Percentiles rank a stretch among this genome's conserved stretches.
Evolutionary conservation across 1,284 basidiomycete genomes (phyloP).

Genomic region (Pseudozyma pruni): DNA sequence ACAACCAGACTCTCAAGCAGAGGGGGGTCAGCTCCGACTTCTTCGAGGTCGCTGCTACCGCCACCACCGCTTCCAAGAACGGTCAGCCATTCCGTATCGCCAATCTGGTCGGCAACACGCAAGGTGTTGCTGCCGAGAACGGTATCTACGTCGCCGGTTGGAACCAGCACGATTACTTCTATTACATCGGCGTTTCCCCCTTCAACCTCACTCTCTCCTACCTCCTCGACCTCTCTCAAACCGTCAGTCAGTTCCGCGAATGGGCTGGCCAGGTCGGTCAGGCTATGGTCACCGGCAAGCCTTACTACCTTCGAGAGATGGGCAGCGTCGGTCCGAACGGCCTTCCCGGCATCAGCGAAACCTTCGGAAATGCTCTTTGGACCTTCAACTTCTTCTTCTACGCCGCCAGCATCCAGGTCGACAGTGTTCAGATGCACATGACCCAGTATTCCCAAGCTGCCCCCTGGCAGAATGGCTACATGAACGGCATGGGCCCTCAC

Average conservation of each 20-base stretch:
- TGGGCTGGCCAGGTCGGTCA: constrained; percentile 49
- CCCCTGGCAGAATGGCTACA: constrained; percentile 51
- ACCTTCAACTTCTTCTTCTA: constrained; percentile 60
- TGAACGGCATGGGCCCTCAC: constrained; percentile 27
- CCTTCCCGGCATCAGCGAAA: constrained; percentile 51
- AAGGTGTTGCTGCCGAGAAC: constrained; percentile 49
- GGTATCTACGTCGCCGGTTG: constrained; percentile 60
- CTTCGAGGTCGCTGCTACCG: constrained; percentile 57
- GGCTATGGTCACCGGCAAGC: constrained; percentile 51
- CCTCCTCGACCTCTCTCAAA: constrained; percentile 50
- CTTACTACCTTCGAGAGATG: constrained; percentile 60
- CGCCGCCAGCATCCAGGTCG: constrained; percentile 51
- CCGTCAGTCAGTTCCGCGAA: constrained; percentile 45
- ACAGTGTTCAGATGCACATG: constrained; percentile 60
- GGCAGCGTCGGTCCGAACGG: constrained; percentile 57
- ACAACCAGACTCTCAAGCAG: constrained; percentile 39
- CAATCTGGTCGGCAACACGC: constrained; percentile 48
- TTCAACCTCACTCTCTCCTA: constrained; percentile 35
- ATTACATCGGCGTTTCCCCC: constrained; percentile 49
- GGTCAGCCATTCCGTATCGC: constrained; percentile 53
- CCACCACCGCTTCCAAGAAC: constrained; percentile 52
- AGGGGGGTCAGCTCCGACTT: constrained; percentile 42
- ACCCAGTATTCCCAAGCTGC: constrained; percentile 46
- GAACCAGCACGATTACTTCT: constrained; percentile 63
- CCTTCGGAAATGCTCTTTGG: constrained; percentile 58